Conservation (phyloP, 768 basidiomycete genomes). For the Omphalotus guepiniiformis region DNA sequence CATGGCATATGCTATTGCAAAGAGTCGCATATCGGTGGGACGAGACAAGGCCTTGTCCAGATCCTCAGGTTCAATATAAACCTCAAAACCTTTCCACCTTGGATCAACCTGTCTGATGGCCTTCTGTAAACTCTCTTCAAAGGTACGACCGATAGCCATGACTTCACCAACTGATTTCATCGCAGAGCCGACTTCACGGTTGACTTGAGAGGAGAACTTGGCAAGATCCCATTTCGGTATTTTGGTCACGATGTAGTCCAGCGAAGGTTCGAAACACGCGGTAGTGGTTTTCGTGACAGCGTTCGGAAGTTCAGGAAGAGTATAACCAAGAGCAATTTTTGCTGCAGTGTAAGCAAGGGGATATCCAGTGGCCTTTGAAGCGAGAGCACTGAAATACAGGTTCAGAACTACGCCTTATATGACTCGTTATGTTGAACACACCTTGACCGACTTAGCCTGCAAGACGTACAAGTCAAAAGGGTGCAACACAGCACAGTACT, state of each 20-base stretch:
- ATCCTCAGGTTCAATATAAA: constrained; percentile 85
- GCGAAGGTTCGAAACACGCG: constrained; percentile 97
- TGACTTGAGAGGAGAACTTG: constrained; percentile 92
- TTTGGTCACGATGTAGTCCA: constrained; percentile 99
- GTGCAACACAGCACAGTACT: constrained; percentile 3
- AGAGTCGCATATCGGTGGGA: constrained; percentile 94
- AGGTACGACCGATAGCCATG: constrained; percentile 99
- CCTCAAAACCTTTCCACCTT: constrained; percentile 94
- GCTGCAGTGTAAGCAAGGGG: constrained; percentile 99
- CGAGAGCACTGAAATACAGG: constrained; percentile 63
- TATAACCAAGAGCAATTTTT: constrained; percentile 96
- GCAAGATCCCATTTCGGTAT: constrained; percentile 99
- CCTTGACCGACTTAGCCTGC: constrained; percentile 77
- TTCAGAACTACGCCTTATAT: constrained; percentile 12
- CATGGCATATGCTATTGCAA: constrained; percentile 98
- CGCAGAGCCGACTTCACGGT: constrained; percentile 91
- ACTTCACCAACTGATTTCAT: constrained; percentile 99
- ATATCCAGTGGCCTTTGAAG: constrained; percentile 98
- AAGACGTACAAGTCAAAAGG: not conserved
- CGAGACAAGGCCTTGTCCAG: constrained; percentile 72
- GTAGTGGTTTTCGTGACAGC: constrained; percentile 99
- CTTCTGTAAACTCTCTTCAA: constrained; percentile 98
- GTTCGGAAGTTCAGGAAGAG: constrained; percentile 95
- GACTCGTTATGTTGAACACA: constrained; percentile 21
- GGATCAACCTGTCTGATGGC: constrained; percentile 98